Evolutionary conservation across 805 yeast genomes (phyloP).

Genomic region (Ascoidea rubescens): DNA sequence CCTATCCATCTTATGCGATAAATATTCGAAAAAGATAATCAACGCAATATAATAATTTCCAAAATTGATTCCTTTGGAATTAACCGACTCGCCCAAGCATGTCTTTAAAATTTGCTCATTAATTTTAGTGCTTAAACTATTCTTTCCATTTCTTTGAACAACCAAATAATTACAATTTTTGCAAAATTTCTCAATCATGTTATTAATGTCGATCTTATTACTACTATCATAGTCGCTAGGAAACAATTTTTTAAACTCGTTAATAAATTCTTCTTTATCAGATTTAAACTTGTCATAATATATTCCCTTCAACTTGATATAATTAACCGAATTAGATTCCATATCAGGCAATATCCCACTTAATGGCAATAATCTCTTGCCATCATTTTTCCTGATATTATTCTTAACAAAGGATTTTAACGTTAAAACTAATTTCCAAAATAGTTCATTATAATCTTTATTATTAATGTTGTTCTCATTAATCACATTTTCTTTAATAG

Average conservation of each 20-base stretch:
- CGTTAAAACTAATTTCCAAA: constrained; percentile 53
- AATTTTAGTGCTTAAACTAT: constrained; percentile 12
- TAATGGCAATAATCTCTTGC: constrained; percentile 40
- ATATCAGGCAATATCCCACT: constrained; percentile 77
- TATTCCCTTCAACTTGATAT: constrained; percentile 40
- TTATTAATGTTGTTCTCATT: background rate
- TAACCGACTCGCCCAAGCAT: too few species aligned
- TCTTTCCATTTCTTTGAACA: constrained; percentile 24
- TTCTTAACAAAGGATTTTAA: constrained; percentile 31
- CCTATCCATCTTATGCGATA: background rate
- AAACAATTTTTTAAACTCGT: constrained; percentile 14
- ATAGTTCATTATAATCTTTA: constrained; percentile 15
- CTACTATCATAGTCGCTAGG: background rate
- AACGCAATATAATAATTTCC: background rate
- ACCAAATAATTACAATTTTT: constrained; percentile 42
- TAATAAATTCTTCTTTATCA: constrained; percentile 32
- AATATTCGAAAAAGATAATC: background rate
- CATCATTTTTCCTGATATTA: constrained; percentile 11
- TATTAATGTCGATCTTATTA: constrained; percentile 19
- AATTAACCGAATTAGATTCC: constrained; percentile 61
- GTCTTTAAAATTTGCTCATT: too few species aligned
- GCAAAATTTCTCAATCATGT: constrained; percentile 35
- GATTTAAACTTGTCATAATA: constrained; percentile 39
- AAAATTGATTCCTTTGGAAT: background rate
- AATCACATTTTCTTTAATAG: background rate